Evolutionary conservation across 2,329 filamentous ascomycete genomes (phyloP).

Genomic region (Claviceps arundinis): DNA sequence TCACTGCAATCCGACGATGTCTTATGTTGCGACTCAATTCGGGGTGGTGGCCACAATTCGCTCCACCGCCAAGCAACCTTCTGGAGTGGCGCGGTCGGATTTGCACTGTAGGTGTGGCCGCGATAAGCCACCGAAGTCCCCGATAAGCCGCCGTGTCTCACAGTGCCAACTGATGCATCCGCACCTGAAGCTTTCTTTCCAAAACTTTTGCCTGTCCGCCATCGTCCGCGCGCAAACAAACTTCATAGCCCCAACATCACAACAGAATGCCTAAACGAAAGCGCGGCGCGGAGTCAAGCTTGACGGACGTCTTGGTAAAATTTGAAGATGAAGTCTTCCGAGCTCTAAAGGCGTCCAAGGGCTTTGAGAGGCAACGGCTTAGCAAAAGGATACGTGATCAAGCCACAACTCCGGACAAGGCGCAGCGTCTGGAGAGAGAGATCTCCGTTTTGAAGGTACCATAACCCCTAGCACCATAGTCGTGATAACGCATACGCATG

Average conservation of each 20-base stretch:
- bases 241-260: background rate
- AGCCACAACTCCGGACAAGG: constrained; percentile 32
- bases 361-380: constrained; percentile 66
- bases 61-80: too few species aligned
- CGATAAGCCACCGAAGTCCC: background rate
- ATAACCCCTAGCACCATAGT: background rate
- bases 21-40: too few species aligned
- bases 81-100: background rate
- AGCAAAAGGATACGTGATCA: constrained; percentile 43
- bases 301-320: constrained; percentile 39
- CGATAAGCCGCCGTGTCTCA: background rate
- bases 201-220: background rate
- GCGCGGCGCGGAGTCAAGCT: constrained; percentile 28
- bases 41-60: too few species aligned
- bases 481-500: too few species aligned
- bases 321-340: constrained; percentile 47
- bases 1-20: too few species aligned
- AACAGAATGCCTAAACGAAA: constrained; percentile 44
- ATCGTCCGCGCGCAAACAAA: background rate
- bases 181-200: background rate
- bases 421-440: constrained; percentile 49
- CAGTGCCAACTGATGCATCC: background rate
- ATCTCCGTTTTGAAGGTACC: constrained; percentile 39
- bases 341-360: constrained; percentile 59
- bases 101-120: background rate